phyloP scores from a whole-genome alignment of 345 rosid species.

The Barbarea vulgaris region DNA sequence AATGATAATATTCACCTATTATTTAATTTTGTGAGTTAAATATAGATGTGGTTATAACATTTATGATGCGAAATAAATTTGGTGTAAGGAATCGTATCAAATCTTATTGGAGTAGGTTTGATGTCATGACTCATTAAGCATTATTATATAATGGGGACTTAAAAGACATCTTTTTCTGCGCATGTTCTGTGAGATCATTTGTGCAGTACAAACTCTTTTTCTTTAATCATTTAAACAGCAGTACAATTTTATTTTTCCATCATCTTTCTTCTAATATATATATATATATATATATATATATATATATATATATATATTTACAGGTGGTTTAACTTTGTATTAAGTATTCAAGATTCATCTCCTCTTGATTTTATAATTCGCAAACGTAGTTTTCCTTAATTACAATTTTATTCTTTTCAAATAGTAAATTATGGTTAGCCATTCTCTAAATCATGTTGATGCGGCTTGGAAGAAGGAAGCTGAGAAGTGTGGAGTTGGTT shows the following conservation, averaged over 20 bases:
- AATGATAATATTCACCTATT: neutral
- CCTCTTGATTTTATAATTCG: neutral
- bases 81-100: conserved; percentile 2
- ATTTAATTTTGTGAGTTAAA: neutral
- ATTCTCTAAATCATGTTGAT: neutral
- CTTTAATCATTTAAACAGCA: neutral
- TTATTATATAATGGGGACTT: conserved; percentile 22
- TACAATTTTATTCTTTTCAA: neutral
- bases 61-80: conserved; percentile 13
- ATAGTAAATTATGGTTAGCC: neutral
- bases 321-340: neutral
- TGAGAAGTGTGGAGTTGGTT: no score
- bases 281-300: no score
- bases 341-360: neutral
- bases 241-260: conserved; percentile 8
- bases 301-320: no score
- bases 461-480: no score
- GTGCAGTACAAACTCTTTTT: conserved; percentile 16
- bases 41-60: neutral
- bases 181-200: conserved; percentile 33
- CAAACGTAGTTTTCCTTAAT: neutral
- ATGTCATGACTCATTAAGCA: conserved; percentile 14
- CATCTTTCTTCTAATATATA: no score
- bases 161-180: conserved; percentile 19
- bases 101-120: conserved; percentile 25